Percentiles rank a stretch among this genome's conserved stretches.
Evolutionary conservation across 306 rosid species (phyloP).

Genomic region (Acacia crassicarpa): DNA sequence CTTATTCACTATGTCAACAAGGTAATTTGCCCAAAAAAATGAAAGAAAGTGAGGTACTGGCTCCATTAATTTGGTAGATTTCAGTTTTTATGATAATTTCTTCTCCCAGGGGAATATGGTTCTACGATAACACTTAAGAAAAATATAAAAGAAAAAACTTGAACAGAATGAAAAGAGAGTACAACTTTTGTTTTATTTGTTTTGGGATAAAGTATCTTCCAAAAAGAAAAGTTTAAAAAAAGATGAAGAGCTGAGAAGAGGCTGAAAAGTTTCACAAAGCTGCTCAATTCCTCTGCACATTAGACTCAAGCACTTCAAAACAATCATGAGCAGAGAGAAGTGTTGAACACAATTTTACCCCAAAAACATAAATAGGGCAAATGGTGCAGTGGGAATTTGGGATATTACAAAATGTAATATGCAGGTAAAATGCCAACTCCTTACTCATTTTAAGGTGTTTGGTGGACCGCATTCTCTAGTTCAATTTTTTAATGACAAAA

Average conservation of each 20-base stretch:
- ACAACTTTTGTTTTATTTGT: neutral
- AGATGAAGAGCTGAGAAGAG: neutral
- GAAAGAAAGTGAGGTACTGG: conserved; percentile 12
- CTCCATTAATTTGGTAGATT: neutral
- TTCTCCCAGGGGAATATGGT: neutral
- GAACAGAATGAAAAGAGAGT: neutral
- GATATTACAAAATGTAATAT: neutral
- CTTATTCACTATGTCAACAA: conserved; percentile 92
- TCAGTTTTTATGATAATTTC: conserved; percentile 23
- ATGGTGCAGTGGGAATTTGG: neutral
- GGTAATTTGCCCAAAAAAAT: conserved; percentile 44
- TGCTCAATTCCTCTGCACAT: neutral
- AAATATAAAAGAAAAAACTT: neutral
- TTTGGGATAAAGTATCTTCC: neutral
- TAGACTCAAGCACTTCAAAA: neutral
- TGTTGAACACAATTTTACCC: neutral
- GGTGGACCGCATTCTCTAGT: neutral
- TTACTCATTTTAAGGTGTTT: neutral
- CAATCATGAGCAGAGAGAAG: neutral
- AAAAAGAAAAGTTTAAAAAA: neutral
- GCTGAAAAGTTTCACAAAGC: neutral
- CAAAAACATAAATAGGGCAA: neutral
- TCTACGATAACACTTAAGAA: neutral
- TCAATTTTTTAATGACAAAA: neutral
- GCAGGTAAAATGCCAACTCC: neutral